Conservation (phyloP, 2,329 filamentous ascomycete genomes). For the Neobulgaria alba region DNA sequence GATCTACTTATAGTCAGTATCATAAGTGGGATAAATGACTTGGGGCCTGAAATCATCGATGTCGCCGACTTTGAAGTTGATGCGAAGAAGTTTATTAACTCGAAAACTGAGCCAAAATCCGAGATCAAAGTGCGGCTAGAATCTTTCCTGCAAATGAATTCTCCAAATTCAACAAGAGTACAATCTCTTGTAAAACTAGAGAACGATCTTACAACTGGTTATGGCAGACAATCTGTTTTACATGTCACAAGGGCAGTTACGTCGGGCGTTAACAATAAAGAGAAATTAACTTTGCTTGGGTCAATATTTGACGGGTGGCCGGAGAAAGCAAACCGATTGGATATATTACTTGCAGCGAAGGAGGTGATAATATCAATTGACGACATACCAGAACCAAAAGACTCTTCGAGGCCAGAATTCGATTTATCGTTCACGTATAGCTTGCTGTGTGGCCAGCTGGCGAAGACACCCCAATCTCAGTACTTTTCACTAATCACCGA, state of each 20-base stretch:
- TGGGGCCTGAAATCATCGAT: conserved; percentile 11
- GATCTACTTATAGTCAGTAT: conserved; percentile 15
- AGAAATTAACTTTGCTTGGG: conserved; percentile 19
- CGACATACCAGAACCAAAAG: conserved; percentile 15
- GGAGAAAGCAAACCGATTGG: conserved; percentile 10
- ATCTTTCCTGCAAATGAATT: conserved; percentile 16
- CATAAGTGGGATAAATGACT: conserved; percentile 19
- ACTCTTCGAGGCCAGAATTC: conserved; percentile 7
- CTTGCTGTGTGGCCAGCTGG: conserved; percentile 17
- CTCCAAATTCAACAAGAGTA: not conserved
- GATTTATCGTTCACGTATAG: conserved; percentile 22
- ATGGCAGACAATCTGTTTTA: conserved; percentile 16
- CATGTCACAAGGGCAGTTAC: conserved; percentile 11
- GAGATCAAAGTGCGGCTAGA: conserved; percentile 15
- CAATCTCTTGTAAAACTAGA: conserved; percentile 1
- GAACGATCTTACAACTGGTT: conserved; percentile 14
- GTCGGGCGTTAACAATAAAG: conserved; percentile 10
- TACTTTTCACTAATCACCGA: conserved; percentile 26
- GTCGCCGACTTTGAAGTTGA: conserved; percentile 11
- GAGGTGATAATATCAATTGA: conserved; percentile 22
- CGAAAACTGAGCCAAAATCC: conserved; percentile 2
- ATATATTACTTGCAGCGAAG: conserved; percentile 21
- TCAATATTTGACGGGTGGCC: conserved; percentile 12
- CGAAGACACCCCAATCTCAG: conserved; percentile 17
- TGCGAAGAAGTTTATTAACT: conserved; percentile 7